Base-by-base conservation (phyloP, 306 rosid species). In the Dalbergia oliveri region DNA sequence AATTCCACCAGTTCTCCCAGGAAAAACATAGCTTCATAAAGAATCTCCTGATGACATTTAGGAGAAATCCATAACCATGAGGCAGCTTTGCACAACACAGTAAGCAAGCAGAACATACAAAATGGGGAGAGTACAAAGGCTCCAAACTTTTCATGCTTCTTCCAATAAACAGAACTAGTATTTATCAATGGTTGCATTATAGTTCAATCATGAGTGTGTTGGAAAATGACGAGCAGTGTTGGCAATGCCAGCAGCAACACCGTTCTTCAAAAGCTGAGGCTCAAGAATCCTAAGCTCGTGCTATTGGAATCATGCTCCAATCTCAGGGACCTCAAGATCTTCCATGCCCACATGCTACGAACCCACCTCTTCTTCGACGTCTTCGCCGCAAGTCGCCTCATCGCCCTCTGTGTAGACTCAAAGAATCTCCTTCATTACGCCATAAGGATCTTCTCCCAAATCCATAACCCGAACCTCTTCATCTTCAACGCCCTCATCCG, bases 261-360 rank as follows among this genome's bases (percentile, higher is more conserved):
- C 9, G 63, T 86, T 45, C 83, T 83, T 33, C 67, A 68, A 67
- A 80, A 60, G 0, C 72, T 83, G 35, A 80, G 79, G 39, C 75
- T 83, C 4, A 86, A 86, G 78, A 86, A 61, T 72, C 87, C 83
- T 0, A 80, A 83, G 67, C 87, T 86, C 1, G 81, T 72, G 72
- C 16, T 86, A 8, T 69, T 86, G 11, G 84, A 84, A 34, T 26
- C 74, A 61, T 86, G 89, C 77, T 51, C 79, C 81, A 80, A 47
- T 11, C n/a, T 80, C 63, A 18, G 35, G 5, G 72, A 86, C 72
- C 85, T 86, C 63, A 86, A 80, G 15, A 83, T 77, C 61, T 53
- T 86, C 81, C 89, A 86, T 72, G 85, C 65, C 23, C 79, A 86
- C 8, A 76, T 83, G 87, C 72, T 83, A 44, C 84, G 85, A 76